Base-by-base conservation (phyloP, 768 basidiomycete genomes). In the Pilatotrama ljubarskyi region DNA sequence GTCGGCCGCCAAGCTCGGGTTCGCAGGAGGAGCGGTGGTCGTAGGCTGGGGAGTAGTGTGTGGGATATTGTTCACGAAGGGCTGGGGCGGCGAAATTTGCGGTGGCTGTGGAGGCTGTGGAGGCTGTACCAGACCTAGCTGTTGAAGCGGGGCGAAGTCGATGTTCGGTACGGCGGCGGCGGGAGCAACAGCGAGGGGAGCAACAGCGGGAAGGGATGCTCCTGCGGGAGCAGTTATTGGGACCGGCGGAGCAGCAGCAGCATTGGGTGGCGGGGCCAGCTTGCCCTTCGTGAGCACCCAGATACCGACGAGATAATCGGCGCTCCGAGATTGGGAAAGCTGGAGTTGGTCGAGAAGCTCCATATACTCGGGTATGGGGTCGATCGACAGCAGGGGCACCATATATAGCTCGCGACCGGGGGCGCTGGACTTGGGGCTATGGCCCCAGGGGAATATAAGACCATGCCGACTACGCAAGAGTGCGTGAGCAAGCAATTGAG, bases 351-450 rank as follows among this genome's bases (percentile, higher is more conserved):
- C 93, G 47, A 94, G 73, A 1, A 95, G 77, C 66, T 94, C 91
- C 64, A 95, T 80, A 66, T 86, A 95, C 59, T 95, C 94, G 0
- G 94, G 94, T 1, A 95, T 74, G 0, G 86, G 78, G 50, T 87
- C 81, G 26, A 74, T 78, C 22, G 88, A 78, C 20, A 80, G 76
- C 15, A 96, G 74, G 1, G 94, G 94, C 17, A 95, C 81, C 64
- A 95, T 82, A 67, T 96, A 96, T 36, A 95, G 74, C 70, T 96
- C 94, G 56, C 90, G 88, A 35, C 93, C 93, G 40, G 90, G 88
- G 56, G 84, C 80, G 67, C 83, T 75, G 11, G 92, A 87, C 64
- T 88, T 86, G 9, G 90, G 86, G 40, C 84, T 81, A 47, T 77
- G 78, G 1, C 91, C 89, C 92, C 92, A 94, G 9, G 92, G 92